Evolutionary conservation across 805 yeast species (phyloP), one percentile per base, ranked within the genome.

Genomic region (Wickerhamiella shivajii): DNA sequence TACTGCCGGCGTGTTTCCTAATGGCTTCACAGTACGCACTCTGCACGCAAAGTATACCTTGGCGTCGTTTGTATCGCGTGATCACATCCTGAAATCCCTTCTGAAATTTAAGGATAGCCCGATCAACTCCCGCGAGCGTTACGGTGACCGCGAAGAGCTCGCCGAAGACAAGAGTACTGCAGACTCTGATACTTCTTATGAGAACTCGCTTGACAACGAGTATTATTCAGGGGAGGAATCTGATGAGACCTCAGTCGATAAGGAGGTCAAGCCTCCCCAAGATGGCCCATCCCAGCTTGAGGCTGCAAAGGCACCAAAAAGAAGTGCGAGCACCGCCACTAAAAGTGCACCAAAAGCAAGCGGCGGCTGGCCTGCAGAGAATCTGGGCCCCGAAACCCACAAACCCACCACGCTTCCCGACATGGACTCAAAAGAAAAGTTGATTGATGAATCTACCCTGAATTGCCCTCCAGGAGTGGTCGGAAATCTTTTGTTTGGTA

Each of bases 1-100:
- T 13, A 83, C 95, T 0, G 95, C 81, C 5, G 94, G 92, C 0
- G 60, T 87, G 16, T 83, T 87, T 48, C 93, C 93, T 15, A 87
- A 87, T 51, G 96, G 93, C 3, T 81, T 87, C 25, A 59, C 68
- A 5, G 63, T 83, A 16, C 76, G 73, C 44, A 77, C 90, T 27
- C 45, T 50, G 48, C 69, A 63, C 55, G 68, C 65, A 4, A 71
- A 69, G 40, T 79, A 83, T 46, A 71, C 71, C 13, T 85, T 87
- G 61, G 95, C 94, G 10, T 80, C 93, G 36, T 84, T 87, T 49
- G 60, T 81, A 5, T 70, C 87, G 1, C 66, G 96, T 37, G 95
- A 87, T 51, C 55, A 73, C 6, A 76, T 93, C 0, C 69, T 69
- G 44, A 77, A 74, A 28, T 66, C 83, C 37, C 61, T 90, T 43